phyloP scores from a whole-genome alignment of 352 stramenopile species.

The Peronospora belbahrii region DNA sequence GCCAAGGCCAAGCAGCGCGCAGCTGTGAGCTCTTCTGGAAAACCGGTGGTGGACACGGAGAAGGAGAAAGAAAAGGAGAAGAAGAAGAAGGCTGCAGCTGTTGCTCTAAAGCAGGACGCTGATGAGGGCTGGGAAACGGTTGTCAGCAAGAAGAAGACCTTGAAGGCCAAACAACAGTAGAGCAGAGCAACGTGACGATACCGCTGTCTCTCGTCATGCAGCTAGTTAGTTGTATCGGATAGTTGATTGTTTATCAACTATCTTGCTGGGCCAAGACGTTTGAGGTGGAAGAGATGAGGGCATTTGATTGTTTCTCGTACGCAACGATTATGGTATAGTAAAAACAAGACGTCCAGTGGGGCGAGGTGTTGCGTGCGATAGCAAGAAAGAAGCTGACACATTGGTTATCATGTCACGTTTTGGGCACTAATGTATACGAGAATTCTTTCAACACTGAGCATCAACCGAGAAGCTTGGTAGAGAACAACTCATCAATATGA shows the following conservation, averaged over 20 bases:
- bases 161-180: conserved; percentile 55
- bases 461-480: background rate
- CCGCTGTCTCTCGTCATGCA: background rate
- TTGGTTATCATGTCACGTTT: conserved; percentile 4
- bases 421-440: conserved; percentile 21
- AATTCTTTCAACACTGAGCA: conserved; percentile 9
- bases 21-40: conserved; percentile 12
- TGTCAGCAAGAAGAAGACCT: conserved; percentile 57
- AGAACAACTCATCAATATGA: conserved; percentile 7
- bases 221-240: background rate
- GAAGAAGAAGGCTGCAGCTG: conserved; percentile 36
- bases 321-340: conserved; percentile 27
- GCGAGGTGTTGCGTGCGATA: conserved; percentile 3
- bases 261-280: background rate
- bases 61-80: conserved; percentile 56
- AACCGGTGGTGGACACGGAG: conserved; percentile 22
- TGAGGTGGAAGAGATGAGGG: conserved; percentile 2
- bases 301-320: conserved; percentile 14
- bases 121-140: conserved; percentile 81
- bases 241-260: conserved; percentile 10
- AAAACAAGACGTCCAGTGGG: conserved; percentile 1
- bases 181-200: conserved; percentile 5
- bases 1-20: conserved; percentile 61
- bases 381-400: conserved; percentile 1
- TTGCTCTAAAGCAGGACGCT: conserved; percentile 48